phyloP scores from a whole-genome alignment of 768 basidiomycete species.

The Agaricus subrufescens region DNA sequence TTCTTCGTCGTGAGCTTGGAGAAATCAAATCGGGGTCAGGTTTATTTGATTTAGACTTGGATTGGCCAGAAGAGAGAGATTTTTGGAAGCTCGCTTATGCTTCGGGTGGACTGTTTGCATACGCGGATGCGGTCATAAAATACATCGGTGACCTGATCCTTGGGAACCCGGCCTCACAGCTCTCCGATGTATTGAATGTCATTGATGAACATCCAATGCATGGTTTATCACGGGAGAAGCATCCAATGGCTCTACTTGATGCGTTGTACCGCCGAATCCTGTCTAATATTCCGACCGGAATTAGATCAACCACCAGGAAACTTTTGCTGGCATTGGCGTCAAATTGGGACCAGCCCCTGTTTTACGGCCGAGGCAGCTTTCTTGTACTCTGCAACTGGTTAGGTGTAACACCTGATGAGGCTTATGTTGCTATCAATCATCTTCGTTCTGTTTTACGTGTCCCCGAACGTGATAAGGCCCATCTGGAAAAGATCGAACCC shows the following conservation, averaged over 20 bases:
- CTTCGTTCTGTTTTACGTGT: too few species aligned
- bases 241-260: not conserved
- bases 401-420: not conserved
- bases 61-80: conserved; percentile 15
- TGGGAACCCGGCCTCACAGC: not conserved
- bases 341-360: not conserved
- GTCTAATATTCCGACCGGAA: not conserved
- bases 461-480: too few species aligned
- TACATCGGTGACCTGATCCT: conserved; percentile 14
- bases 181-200: not conserved
- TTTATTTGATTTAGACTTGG: not conserved
- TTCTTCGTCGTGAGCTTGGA: conserved; percentile 1
- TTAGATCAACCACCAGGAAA: not conserved
- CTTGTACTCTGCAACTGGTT: not conserved
- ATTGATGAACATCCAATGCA: too few species aligned
- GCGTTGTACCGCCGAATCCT: not conserved
- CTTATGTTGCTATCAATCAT: not conserved
- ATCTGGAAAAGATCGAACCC: too few species aligned
- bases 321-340: not conserved
- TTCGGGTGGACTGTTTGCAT: too few species aligned
- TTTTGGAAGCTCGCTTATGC: not conserved
- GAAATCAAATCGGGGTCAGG: conserved; percentile 5
- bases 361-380: not conserved
- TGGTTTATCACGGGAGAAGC: too few species aligned
- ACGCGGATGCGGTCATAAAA: conserved; percentile 15